Evolutionary conservation across 2,329 filamentous ascomycete species (phyloP).

Genomic region (Alternaria hordeiaustralica): DNA sequence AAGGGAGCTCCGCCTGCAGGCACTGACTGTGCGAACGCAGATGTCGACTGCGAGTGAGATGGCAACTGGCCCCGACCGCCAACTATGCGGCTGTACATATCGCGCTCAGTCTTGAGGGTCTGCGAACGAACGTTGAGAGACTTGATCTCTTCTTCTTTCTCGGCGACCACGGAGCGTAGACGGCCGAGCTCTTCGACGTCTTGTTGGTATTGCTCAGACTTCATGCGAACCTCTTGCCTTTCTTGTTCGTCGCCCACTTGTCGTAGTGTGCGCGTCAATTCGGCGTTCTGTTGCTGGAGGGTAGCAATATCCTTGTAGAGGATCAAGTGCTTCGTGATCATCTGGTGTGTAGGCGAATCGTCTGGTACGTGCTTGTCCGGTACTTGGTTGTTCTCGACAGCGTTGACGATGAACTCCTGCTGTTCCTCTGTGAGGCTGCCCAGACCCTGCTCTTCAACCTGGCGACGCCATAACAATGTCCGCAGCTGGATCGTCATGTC

Average conservation of each 20-base stretch:
- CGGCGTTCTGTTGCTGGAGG: constrained; percentile 85
- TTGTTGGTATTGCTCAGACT: constrained; percentile 60
- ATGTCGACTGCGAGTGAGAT: constrained; percentile 36
- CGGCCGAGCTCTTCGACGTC: constrained; percentile 74
- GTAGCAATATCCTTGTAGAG: constrained; percentile 86
- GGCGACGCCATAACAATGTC: constrained; percentile 84
- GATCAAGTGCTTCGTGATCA: constrained; percentile 89
- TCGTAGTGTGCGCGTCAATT: constrained; percentile 81
- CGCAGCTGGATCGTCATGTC: constrained; percentile 91
- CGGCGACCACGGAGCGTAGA: constrained; percentile 74
- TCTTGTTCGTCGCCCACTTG: constrained; percentile 89
- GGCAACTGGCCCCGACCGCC: constrained; percentile 73
- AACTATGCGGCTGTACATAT: constrained; percentile 96
- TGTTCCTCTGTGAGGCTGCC: constrained; percentile 75
- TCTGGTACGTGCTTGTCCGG: constrained; percentile 69
- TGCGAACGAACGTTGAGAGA: constrained; percentile 84
- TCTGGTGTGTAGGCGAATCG: constrained; percentile 81
- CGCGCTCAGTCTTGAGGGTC: constrained; percentile 92
- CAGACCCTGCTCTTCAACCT: constrained; percentile 80
- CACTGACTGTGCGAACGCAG: constrained; percentile 31
- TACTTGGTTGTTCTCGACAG: constrained; percentile 74
- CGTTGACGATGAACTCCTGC: constrained; percentile 74
- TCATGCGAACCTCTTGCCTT: constrained; percentile 78
- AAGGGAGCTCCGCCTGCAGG: constrained; percentile 9
- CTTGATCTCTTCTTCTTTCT: constrained; percentile 84